phyloP scores from a whole-genome alignment of 1,139 yeast genomes.

The Sugiyamaella xylanicola region DNA sequence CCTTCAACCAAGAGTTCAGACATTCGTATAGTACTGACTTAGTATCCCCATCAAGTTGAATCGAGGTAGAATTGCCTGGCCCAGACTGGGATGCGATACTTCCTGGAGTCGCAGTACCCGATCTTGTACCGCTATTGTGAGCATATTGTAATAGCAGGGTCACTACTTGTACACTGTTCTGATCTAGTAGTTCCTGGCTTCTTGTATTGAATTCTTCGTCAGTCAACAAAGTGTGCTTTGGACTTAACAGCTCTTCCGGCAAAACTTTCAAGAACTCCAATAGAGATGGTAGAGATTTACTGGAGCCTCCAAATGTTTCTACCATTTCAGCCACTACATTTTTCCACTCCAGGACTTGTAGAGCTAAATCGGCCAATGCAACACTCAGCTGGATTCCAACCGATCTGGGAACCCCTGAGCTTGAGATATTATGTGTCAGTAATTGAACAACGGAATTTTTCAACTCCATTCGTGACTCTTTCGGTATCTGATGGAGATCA shows the following conservation, averaged over 20 bases:
- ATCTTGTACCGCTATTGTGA: constrained; percentile 14
- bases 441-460: constrained; percentile 64
- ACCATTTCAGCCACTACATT: constrained; percentile 72
- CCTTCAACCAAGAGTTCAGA: constrained; percentile 86
- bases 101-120: constrained; percentile 9
- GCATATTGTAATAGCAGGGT: constrained; percentile 49
- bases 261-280: constrained; percentile 81
- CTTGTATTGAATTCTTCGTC: constrained; percentile 77
- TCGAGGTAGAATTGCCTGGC: neutral
- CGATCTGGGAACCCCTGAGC: constrained; percentile 50
- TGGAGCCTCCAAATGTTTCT: constrained; percentile 47
- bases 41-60: constrained; percentile 6
- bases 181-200: constrained; percentile 60
- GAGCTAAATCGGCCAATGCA: constrained; percentile 76
- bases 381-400: constrained; percentile 80
- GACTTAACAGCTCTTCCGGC: constrained; percentile 88
- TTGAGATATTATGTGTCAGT: constrained; percentile 45
- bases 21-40: constrained; percentile 63
- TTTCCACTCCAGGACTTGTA: constrained; percentile 75
- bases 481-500: constrained; percentile 77
- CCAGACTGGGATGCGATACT: neutral
- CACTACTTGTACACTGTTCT: constrained; percentile 71
- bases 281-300: constrained; percentile 47
- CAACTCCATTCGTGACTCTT: constrained; percentile 53
- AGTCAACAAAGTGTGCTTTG: constrained; percentile 73